phyloP scores from a whole-genome alignment of 495 filamentous ascomycete genomes.

The Tuber aestivum region DNA sequence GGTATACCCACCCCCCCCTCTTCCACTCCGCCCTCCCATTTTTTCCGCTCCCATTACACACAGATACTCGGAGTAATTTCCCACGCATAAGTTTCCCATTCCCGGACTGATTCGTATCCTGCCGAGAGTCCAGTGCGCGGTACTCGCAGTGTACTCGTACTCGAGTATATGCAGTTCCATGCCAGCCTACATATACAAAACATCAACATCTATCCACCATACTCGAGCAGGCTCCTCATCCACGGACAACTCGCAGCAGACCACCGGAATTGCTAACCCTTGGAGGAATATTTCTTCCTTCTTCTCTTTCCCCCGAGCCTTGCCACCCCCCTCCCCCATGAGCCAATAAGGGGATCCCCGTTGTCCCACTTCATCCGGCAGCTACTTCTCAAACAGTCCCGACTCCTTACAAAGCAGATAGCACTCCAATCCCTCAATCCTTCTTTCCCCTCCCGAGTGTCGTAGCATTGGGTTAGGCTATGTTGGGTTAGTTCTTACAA shows the following conservation, averaged over 20 bases:
- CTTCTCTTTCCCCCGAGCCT: neutral
- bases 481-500: neutral
- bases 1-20: conserved; percentile 9
- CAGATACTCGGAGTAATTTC: conserved; percentile 22
- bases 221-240: neutral
- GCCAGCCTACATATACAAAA: conserved; percentile 2
- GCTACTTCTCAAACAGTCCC: neutral
- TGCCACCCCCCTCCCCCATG: neutral
- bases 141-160: neutral
- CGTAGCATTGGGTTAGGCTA: neutral
- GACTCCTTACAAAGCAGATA: neutral
- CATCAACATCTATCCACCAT: neutral
- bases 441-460: neutral
- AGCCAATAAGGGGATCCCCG: neutral
- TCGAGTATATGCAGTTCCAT: neutral
- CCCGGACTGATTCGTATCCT: conserved; percentile 27
- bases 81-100: conserved; percentile 31
- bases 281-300: neutral
- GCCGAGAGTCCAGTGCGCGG: neutral
- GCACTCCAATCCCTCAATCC: neutral
- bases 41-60: conserved; percentile 10
- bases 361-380: neutral
- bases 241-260: neutral
- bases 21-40: conserved; percentile 22
- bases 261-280: neutral